A percentile compares a stretch with the other conserved stretches of the same genome.
These are phyloP conservation scores for Phytopythium delawarense DNA, from an alignment of 352 stramenopile species.

Conservation along the genomic window DNA sequence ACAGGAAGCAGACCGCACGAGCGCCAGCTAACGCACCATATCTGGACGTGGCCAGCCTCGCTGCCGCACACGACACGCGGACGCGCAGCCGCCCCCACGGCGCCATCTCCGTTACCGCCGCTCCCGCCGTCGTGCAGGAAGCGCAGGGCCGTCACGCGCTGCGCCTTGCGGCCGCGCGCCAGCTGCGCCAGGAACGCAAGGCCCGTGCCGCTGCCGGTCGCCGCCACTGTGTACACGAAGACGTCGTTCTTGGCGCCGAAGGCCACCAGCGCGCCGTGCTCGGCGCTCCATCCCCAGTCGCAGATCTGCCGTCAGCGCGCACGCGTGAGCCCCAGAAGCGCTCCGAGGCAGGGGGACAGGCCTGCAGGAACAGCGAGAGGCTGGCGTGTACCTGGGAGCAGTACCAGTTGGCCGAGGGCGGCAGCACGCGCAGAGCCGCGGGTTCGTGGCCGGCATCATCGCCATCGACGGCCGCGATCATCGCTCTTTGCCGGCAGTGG, in stretches of 20 bases:
- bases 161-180: conserved; percentile 46
- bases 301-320: conserved; percentile 36
- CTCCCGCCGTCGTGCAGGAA: conserved; percentile 23
- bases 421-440: conserved; percentile 36
- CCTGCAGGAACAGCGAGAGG: background rate
- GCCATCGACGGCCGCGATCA: background rate
- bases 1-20: background rate
- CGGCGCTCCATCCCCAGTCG: conserved; percentile 46
- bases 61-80: conserved; percentile 48
- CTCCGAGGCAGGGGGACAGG: too few relatives aligned
- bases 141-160: conserved; percentile 53
- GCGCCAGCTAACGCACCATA: conserved; percentile 38
- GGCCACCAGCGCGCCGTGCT: conserved; percentile 33
- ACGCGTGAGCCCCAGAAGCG: too few relatives aligned
- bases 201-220: background rate
- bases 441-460: background rate
- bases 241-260: conserved; percentile 62
- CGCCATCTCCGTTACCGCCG: background rate
- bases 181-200: conserved; percentile 48
- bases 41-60: conserved; percentile 69
- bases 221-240: conserved; percentile 54
- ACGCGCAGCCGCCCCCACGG: conserved; percentile 2
- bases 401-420: conserved; percentile 75
- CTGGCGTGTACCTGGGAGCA: conserved; percentile 54
- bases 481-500: too few relatives aligned